Conservation (phyloP, 228 moss, liverwort and hornwort genomes). For the Sphagnum fallax region DNA sequence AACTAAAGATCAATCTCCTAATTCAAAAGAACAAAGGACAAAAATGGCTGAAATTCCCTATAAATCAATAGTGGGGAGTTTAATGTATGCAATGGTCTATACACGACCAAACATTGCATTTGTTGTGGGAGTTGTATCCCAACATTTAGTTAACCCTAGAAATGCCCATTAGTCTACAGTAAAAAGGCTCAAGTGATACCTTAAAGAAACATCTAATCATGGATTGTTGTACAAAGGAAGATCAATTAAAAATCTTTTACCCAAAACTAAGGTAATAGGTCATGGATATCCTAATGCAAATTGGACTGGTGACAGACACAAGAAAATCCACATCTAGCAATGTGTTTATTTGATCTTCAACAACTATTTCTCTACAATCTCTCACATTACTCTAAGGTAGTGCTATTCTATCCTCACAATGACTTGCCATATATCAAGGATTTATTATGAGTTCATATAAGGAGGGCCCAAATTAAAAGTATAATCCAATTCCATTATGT, state of each 20-base stretch:
- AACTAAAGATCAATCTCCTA: background rate
- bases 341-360: background rate
- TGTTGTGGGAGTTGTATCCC: too few species aligned
- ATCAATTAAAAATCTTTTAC: background rate
- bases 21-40: background rate
- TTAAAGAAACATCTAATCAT: background rate
- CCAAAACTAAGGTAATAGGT: background rate
- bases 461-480: too few species aligned
- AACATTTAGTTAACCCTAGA: too few species aligned
- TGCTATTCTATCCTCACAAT: too few species aligned
- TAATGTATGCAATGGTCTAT: background rate
- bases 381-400: too few species aligned
- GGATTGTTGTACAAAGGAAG: background rate
- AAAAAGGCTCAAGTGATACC: background rate
- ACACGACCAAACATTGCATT: background rate
- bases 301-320: background rate
- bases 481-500: too few species aligned
- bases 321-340: background rate
- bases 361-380: background rate
- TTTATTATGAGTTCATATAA: too few species aligned
- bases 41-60: background rate
- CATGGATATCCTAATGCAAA: background rate
- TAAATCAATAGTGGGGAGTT: background rate
- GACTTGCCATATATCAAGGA: too few species aligned
- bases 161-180: too few species aligned